Base-by-base conservation (phyloP, 73 alveolate species). In the Durusdinium trenchii region DNA sequence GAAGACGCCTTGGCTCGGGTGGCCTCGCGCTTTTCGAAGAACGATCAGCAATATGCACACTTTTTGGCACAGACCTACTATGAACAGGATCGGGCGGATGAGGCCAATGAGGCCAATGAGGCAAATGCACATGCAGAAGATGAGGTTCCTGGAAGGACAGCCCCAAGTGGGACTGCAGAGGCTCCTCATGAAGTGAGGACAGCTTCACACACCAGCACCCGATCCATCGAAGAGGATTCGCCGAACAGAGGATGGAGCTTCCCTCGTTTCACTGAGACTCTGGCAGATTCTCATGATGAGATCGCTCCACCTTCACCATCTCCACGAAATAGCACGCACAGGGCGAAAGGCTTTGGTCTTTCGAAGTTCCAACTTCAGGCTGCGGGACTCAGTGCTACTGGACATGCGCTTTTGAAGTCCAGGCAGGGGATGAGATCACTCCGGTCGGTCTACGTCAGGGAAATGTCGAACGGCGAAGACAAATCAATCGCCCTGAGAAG, bases 41-140 rank as follows among this genome's bases (percentile, higher is more conserved):
- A 64, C 73, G 97, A 91, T 91, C 97, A 76, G 47, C 75, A 91
- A 75, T 91, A 91, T 43, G 97, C 97, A 20, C 97, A 91, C 57
- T 91, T 91, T 43, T 76, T 91, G 43, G 97, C 97, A 6, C 52
- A 91, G 42, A 91, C 67, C 64, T 91, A 91, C 75, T 91, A 64
- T 28, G 97, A 91, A 40, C 97, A 91, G 57, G 97, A 91, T 48
- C 79, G 96, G 9, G 96, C 96, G 3, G 96, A 89, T 64, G 86
- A 62, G 43, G 42, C 81, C 18, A 67, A 10, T 45, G 91, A 81
- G 9, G 48, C 64, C 26, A 54, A 81, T 14, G 61, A 9, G 36
- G 62, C 87, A 3, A 38, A 57, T 16, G 69, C 69, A 57, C 12
- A 16, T 12, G 69, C 69, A 57, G 69, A 57, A 57, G 69, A 57